These are phyloP conservation scores for Pseudopyrenochaeta lycopersici DNA, from an alignment of 2,329 filamentous ascomycete genomes.

Conservation along the genomic window DNA sequence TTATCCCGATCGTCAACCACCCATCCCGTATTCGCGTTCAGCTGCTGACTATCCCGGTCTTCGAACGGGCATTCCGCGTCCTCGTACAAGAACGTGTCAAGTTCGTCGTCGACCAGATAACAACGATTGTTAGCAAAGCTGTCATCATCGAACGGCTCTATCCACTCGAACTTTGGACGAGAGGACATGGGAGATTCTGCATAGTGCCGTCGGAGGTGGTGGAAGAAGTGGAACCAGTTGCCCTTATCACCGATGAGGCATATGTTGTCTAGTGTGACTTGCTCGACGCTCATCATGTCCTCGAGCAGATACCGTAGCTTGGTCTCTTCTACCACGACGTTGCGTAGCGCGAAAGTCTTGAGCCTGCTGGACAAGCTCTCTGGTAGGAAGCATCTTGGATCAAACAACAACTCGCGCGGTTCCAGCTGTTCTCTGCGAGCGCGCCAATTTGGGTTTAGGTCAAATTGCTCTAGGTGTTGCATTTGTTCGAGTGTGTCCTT, in stretches of 20 bases:
- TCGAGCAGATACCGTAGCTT: background rate
- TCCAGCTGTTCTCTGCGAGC: background rate
- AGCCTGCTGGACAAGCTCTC: background rate
- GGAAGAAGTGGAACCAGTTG: background rate
- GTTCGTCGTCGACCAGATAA: constrained; percentile 12
- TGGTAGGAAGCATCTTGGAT: constrained; percentile 3
- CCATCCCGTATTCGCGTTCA: constrained; percentile 16
- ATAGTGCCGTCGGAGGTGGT: background rate
- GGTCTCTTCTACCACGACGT: background rate
- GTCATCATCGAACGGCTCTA: background rate
- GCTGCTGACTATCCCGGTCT: background rate
- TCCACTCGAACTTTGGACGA: background rate
- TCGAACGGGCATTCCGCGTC: constrained; percentile 13
- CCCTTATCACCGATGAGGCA: background rate
- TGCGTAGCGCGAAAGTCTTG: constrained; percentile 6
- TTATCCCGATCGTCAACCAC: constrained; percentile 11
- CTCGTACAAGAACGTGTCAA: constrained; percentile 13
- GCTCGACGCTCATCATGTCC: background rate
- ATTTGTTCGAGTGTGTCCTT: constrained; percentile 3
- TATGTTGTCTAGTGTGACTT: constrained; percentile 10
- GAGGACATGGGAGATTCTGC: background rate
- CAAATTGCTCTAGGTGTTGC: constrained; percentile 19
- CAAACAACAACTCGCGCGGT: background rate
- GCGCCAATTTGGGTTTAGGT: constrained; percentile 11
- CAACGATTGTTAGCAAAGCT: background rate